phyloP scores from a whole-genome alignment of 208 protist species.

The Leishmania lainsoni region DNA sequence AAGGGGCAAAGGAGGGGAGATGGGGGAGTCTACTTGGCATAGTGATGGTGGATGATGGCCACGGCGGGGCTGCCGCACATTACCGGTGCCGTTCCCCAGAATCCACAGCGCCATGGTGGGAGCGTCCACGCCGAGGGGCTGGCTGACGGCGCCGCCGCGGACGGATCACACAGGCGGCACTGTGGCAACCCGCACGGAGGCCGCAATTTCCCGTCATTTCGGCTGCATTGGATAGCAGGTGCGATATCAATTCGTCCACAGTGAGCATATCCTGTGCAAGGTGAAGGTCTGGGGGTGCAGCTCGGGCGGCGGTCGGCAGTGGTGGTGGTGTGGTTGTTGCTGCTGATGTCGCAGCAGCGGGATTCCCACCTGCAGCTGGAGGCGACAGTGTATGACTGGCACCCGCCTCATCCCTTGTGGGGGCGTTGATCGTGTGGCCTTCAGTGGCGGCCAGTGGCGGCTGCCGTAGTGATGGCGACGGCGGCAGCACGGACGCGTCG shows the following conservation, averaged over 20 bases:
- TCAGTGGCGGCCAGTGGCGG: background rate
- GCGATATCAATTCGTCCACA: constrained; percentile 38
- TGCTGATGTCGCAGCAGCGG: background rate
- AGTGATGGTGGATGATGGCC: constrained; percentile 59
- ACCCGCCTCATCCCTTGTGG: background rate
- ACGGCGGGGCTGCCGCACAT: constrained; percentile 48
- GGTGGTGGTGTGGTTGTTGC: background rate
- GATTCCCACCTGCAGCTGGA: background rate
- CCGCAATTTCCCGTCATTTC: constrained; percentile 15
- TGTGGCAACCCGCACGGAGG: constrained; percentile 40
- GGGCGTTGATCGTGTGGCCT: background rate
- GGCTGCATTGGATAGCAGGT: constrained; percentile 19
- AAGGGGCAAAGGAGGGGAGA: background rate
- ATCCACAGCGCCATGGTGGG: background rate
- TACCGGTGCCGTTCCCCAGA: constrained; percentile 6
- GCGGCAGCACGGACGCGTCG: background rate
- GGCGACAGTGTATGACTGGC: background rate
- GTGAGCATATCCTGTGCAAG: constrained; percentile 26
- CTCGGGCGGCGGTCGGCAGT: background rate
- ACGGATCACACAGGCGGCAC: constrained; percentile 34
- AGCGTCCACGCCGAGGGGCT: background rate
- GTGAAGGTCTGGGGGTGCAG: background rate
- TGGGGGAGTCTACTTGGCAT: constrained; percentile 18
- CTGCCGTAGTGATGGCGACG: background rate
- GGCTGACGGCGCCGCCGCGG: background rate